Evolutionary conservation across 176 grass and related monocot species (phyloP).

Genomic region (Neostapfia colusana): DNA sequence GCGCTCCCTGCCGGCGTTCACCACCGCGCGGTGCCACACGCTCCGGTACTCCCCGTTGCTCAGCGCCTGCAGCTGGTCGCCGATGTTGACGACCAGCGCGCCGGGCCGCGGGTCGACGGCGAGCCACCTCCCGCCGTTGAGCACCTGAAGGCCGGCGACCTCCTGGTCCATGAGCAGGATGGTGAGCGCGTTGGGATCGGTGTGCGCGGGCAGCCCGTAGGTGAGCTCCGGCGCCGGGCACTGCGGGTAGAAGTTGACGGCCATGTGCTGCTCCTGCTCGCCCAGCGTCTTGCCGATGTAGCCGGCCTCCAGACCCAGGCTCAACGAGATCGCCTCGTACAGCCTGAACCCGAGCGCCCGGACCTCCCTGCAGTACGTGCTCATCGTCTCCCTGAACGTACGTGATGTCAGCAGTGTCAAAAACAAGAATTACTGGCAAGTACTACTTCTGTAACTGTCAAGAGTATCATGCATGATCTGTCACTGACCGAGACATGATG

Average conservation of each 20-base stretch:
- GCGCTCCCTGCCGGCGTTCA: constrained; percentile 62
- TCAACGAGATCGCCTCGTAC: constrained; percentile 56
- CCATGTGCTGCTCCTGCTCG: constrained; percentile 89
- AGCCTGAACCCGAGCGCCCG: constrained; percentile 63
- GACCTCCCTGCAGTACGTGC: constrained; percentile 63
- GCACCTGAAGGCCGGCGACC: constrained; percentile 76
- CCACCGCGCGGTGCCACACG: constrained; percentile 79
- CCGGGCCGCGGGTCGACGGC: constrained; percentile 62
- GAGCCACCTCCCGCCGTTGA: constrained; percentile 59
- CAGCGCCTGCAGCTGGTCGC: constrained; percentile 83
- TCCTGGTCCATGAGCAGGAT: constrained; percentile 78
- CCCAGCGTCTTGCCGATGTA: constrained; percentile 60
- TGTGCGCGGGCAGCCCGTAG: constrained; percentile 77
- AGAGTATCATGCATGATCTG: neutral
- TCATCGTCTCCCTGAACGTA: constrained; percentile 50
- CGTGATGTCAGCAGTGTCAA: neutral
- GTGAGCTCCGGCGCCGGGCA: constrained; percentile 79
- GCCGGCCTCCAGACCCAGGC: constrained; percentile 59
- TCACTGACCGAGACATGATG: neutral
- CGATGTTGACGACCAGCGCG: constrained; percentile 72
- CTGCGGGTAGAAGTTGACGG: constrained; percentile 79
- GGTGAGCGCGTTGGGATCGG: constrained; percentile 82
- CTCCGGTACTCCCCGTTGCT: constrained; percentile 82
- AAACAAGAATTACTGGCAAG: neutral
- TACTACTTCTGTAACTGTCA: neutral